phyloP scores from a whole-genome alignment of 768 basidiomycete genomes.

The Mrakia frigida region DNA sequence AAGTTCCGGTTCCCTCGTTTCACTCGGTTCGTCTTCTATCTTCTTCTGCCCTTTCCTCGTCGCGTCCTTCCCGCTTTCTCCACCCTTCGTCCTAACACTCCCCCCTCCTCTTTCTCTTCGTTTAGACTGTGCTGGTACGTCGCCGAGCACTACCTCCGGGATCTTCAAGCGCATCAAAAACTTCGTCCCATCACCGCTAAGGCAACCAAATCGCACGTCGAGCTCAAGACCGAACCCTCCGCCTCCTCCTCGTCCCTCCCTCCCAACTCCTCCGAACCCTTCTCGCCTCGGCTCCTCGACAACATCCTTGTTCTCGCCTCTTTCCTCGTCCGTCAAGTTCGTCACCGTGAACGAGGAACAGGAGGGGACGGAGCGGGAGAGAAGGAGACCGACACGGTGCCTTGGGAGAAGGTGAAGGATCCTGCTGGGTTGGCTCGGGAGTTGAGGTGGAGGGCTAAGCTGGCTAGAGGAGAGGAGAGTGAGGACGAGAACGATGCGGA shows the following conservation, averaged over 20 bases:
- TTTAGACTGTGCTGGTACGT: slow-evolving; percentile 83
- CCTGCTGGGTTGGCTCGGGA: slow-evolving; percentile 74
- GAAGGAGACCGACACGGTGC: slow-evolving; percentile 74
- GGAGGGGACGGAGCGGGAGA: slow-evolving; percentile 60
- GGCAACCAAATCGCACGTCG: slow-evolving; percentile 6
- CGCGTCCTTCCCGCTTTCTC: too few relatives aligned
- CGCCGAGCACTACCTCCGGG: slow-evolving; percentile 70
- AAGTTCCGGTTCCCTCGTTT: slow-evolving; percentile 84
- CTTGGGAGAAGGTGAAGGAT: slow-evolving; percentile 74
- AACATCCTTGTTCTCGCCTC: slow-evolving; percentile 67
- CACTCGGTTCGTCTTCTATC: slow-evolving; percentile 52
- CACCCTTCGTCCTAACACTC: neutral
- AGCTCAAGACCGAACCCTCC: slow-evolving; percentile 7
- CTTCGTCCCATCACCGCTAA: slow-evolving; percentile 35
- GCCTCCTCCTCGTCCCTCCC: neutral
- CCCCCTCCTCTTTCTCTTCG: neutral
- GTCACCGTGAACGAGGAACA: slow-evolving; percentile 60
- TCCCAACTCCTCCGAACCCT: neutral
- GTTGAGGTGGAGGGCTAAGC: slow-evolving; percentile 70
- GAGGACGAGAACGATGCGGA: slow-evolving; percentile 35
- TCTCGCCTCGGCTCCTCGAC: slow-evolving; percentile 58
- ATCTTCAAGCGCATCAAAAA: slow-evolving; percentile 55
- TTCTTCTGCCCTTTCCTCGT: neutral
- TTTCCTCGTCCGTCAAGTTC: slow-evolving; percentile 72
- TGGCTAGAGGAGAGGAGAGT: slow-evolving; percentile 37